These are phyloP conservation scores for Friedmanniomyces endolithicus DNA, from an alignment of 495 filamentous ascomycete species.

Conservation along the genomic window DNA sequence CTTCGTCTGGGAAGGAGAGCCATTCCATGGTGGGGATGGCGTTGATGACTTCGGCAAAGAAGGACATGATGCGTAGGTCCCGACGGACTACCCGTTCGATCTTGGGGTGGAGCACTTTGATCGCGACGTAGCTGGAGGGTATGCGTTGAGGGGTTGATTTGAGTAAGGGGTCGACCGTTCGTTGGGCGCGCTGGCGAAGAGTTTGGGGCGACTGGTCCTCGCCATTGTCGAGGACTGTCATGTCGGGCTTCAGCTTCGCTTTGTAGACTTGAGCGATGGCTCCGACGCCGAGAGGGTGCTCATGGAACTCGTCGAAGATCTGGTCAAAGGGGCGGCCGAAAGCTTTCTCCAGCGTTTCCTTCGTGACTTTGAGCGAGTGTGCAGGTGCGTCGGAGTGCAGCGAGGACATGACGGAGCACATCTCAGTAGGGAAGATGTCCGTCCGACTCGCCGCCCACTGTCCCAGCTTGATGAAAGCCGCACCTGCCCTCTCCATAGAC, in stretches of 20 bases:
- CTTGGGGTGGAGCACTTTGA: slow-evolving; percentile 90
- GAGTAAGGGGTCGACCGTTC: slow-evolving; percentile 72
- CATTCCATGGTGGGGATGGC: slow-evolving; percentile 90
- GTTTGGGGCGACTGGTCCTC: slow-evolving; percentile 40
- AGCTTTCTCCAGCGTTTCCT: slow-evolving; percentile 61
- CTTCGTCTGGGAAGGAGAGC: slow-evolving; percentile 93
- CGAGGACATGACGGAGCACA: slow-evolving; percentile 88
- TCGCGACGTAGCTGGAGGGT: slow-evolving; percentile 83
- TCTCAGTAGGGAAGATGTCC: slow-evolving; percentile 90
- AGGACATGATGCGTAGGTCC: slow-evolving; percentile 84
- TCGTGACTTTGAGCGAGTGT: slow-evolving; percentile 72
- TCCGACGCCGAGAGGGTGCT: slow-evolving; percentile 81
- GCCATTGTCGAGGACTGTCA: slow-evolving; percentile 50
- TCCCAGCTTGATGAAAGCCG: slow-evolving; percentile 97
- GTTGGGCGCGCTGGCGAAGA: slow-evolving; percentile 54
- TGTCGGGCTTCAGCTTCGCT: slow-evolving; percentile 73
- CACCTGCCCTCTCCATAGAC: slow-evolving; percentile 86
- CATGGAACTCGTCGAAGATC: slow-evolving; percentile 94
- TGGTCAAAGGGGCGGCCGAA: slow-evolving; percentile 76
- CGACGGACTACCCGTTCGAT: slow-evolving; percentile 80
- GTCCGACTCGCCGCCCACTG: slow-evolving; percentile 98
- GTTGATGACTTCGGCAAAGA: slow-evolving; percentile 80
- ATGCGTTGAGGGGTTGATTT: slow-evolving; percentile 76
- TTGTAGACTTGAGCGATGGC: slow-evolving; percentile 98
- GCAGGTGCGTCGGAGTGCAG: slow-evolving; percentile 90